Evolutionary conservation across 192 early-diverging fungal species (phyloP).

Genomic region (Gaertneriomyces semiglobifer): DNA sequence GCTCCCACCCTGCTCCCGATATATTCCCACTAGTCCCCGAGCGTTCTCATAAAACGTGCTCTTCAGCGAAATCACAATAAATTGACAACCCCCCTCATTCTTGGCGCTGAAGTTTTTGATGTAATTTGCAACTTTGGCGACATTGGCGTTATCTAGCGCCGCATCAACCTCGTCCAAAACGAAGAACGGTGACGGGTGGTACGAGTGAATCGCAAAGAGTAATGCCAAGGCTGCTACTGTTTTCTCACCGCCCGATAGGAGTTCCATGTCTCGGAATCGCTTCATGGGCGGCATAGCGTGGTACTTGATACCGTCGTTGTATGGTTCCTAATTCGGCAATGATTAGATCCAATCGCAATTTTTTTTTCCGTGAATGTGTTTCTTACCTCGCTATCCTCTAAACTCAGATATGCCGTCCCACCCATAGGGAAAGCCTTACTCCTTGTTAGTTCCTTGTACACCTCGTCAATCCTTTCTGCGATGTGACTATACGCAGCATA

Average conservation of each 20-base stretch:
- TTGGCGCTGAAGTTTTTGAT: conserved; percentile 57
- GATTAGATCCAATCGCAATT: not conserved
- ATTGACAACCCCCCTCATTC: conserved; percentile 53
- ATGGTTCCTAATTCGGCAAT: conserved; percentile 68
- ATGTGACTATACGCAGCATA: conserved; percentile 84
- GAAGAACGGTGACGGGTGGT: conserved; percentile 97
- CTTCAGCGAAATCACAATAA: conserved; percentile 98
- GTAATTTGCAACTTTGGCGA: conserved; percentile 87
- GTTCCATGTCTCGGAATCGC: conserved; percentile 99
- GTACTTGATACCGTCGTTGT: conserved; percentile 89
- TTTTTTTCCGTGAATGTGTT: not conserved
- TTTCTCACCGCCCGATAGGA: conserved; percentile 98
- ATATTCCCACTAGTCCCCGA: conserved; percentile 91
- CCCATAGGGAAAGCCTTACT: conserved; percentile 84
- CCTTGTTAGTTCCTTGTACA: conserved; percentile 94
- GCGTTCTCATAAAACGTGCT: conserved; percentile 90
- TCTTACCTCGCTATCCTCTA: conserved; percentile 80
- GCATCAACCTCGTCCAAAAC: conserved; percentile 99
- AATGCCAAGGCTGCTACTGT: conserved; percentile 95
- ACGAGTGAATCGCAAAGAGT: conserved; percentile 93
- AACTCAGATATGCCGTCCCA: conserved; percentile 88
- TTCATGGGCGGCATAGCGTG: conserved; percentile 99
- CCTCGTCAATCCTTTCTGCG: conserved; percentile 83
- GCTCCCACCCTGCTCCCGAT: conserved; percentile 84
- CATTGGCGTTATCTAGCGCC: conserved; percentile 95